A percentile compares a stretch with the other conserved stretches of the same genome.
Evolutionary conservation across 306 rosid genomes (phyloP).

Genomic region (Alnus rubra): DNA sequence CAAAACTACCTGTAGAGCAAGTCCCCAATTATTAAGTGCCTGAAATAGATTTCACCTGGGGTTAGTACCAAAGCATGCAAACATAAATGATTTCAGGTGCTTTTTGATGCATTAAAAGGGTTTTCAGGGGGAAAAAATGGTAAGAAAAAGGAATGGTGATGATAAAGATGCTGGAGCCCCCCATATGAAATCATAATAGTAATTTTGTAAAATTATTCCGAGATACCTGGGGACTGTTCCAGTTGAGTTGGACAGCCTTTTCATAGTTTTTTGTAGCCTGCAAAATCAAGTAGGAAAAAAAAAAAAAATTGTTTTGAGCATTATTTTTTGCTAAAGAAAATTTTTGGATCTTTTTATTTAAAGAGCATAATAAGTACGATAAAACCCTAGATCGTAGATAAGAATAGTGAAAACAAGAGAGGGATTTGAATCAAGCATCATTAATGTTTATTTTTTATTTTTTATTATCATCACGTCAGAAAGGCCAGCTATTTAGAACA

Average conservation of each 20-base stretch:
- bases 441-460: neutral
- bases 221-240: constrained; percentile 99
- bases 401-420: neutral
- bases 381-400: neutral
- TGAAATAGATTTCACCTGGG: constrained; percentile 50
- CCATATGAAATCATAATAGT: neutral
- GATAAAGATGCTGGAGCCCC: neutral
- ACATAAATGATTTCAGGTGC: neutral
- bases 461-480: neutral
- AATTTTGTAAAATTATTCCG: constrained; percentile 19
- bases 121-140: neutral
- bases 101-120: neutral
- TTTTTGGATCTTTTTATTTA: neutral
- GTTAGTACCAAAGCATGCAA: constrained; percentile 27
- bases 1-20: constrained; percentile 87
- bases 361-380: neutral
- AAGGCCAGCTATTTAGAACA: neutral
- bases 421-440: neutral
- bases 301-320: constrained; percentile 7
- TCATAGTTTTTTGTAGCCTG: constrained; percentile 96
- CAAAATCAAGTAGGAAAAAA: constrained; percentile 32
- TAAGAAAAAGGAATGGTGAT: neutral
- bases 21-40: constrained; percentile 99
- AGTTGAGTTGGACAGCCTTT: constrained; percentile 91
- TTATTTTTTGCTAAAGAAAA: constrained; percentile 12